Evolutionary conservation across 73 alveolate species (phyloP).

Genomic region (Paramecium caudatum): DNA sequence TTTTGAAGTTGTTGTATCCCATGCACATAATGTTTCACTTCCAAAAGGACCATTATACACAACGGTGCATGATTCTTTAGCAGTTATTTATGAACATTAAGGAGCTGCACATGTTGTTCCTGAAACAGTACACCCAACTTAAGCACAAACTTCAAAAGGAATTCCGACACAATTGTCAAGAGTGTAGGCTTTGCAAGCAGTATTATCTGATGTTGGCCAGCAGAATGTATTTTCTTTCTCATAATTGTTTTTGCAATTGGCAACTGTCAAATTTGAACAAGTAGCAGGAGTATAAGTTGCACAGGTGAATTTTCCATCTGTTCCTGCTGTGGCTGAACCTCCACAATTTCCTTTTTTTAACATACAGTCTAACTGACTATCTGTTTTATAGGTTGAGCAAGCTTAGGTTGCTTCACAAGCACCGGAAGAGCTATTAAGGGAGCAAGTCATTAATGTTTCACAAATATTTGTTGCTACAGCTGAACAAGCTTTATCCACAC

Average conservation of each 20-base stretch:
- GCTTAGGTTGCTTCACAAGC: background rate
- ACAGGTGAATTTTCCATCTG: slow-evolving; percentile 22
- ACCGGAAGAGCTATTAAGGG: background rate
- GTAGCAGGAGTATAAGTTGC: background rate
- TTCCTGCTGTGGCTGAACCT: background rate
- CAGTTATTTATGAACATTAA: background rate
- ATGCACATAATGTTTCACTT: background rate
- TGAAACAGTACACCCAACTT: background rate
- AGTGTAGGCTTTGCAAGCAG: background rate
- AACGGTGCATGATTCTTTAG: background rate
- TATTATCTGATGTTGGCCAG: background rate
- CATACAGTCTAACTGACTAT: background rate
- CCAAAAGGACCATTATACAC: slow-evolving; percentile 5
- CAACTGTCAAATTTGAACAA: background rate
- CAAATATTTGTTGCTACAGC: background rate
- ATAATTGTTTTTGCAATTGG: background rate
- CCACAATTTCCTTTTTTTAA: background rate
- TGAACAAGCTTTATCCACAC: background rate
- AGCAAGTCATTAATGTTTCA: background rate
- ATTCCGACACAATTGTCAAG: background rate
- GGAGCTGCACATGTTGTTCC: background rate
- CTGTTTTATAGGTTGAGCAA: background rate
- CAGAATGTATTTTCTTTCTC: background rate
- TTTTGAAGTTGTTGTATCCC: background rate
- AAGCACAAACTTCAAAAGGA: slow-evolving; percentile 19